A percentile compares a stretch with the other conserved stretches of the same genome.
Evolutionary conservation across 768 basidiomycete species (phyloP).

Genomic region (Lactarius trivialis): DNA sequence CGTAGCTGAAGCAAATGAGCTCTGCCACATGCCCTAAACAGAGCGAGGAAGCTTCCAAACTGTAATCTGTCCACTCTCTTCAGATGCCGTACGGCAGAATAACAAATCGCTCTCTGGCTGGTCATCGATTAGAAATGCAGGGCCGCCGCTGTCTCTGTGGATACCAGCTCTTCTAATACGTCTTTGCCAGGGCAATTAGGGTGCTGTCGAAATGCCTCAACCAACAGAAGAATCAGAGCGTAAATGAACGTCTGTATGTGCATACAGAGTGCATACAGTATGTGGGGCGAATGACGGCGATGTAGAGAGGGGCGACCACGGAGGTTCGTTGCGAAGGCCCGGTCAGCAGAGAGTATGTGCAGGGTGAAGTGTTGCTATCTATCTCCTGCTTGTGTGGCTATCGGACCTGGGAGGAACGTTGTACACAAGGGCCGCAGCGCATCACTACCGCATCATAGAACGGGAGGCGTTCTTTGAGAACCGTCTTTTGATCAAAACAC

Average conservation of each 20-base stretch:
- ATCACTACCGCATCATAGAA: neutral
- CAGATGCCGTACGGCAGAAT: constrained; percentile 2
- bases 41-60: neutral
- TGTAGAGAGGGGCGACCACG: neutral
- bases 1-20: neutral
- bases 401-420: neutral
- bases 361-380: neutral
- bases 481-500: neutral
- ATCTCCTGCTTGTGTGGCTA: neutral
- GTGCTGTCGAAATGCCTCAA: neutral
- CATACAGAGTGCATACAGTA: too few relatives aligned
- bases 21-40: neutral
- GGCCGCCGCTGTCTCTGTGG: neutral
- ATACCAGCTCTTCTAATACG: neutral
- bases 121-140: neutral
- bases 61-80: neutral
- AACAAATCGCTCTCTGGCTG: constrained; percentile 1
- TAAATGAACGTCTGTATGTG: neutral
- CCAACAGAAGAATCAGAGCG: neutral
- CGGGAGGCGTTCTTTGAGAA: neutral
- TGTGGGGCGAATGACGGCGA: neutral
- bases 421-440: neutral
- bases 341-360: neutral
- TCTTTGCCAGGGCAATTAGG: neutral
- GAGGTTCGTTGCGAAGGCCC: neutral